phyloP scores from a whole-genome alignment of 2,329 filamentous ascomycete genomes.

The Fusarium bactridioides region DNA sequence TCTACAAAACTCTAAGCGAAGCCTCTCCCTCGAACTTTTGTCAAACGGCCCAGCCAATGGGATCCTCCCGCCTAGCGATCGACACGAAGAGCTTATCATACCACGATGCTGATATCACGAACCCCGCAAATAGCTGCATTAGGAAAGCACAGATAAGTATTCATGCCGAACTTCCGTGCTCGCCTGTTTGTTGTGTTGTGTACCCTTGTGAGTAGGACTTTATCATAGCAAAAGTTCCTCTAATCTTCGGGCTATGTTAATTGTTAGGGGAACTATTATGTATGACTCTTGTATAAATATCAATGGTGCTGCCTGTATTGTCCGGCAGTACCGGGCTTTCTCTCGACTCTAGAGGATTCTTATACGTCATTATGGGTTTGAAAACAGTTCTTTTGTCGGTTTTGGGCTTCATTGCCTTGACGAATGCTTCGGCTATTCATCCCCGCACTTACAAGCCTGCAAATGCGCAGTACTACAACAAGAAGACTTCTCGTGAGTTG shows the following conservation, averaged over 20 bases:
- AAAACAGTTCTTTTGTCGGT: not conserved
- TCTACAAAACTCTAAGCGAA: not conserved
- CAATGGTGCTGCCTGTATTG: too few species aligned
- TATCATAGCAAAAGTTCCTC: constrained; percentile 8
- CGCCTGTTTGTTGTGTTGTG: not conserved
- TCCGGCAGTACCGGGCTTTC: fast-evolving
- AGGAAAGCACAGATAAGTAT: constrained; percentile 21
- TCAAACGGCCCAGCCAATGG: not conserved
- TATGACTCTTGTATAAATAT: not conserved
- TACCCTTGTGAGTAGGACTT: not conserved
- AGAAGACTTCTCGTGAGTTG: constrained; percentile 5
- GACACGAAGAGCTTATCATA: not conserved
- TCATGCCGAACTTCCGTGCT: constrained; percentile 27
- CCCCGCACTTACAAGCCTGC: not conserved
- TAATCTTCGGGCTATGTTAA: not conserved
- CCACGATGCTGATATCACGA: not conserved
- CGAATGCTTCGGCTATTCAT: constrained; percentile 2
- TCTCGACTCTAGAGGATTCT: not conserved
- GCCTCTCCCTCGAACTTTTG: not conserved
- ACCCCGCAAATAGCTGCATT: constrained; percentile 24
- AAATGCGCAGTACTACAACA: constrained; percentile 7
- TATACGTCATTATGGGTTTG: not conserved
- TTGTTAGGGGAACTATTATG: not conserved
- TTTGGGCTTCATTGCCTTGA: not conserved
- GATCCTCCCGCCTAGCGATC: not conserved